Percentiles rank a stretch among this genome's conserved stretches.
Evolutionary conservation across 2,329 filamentous ascomycete genomes (phyloP).

Genomic region (Venturia pyrina): DNA sequence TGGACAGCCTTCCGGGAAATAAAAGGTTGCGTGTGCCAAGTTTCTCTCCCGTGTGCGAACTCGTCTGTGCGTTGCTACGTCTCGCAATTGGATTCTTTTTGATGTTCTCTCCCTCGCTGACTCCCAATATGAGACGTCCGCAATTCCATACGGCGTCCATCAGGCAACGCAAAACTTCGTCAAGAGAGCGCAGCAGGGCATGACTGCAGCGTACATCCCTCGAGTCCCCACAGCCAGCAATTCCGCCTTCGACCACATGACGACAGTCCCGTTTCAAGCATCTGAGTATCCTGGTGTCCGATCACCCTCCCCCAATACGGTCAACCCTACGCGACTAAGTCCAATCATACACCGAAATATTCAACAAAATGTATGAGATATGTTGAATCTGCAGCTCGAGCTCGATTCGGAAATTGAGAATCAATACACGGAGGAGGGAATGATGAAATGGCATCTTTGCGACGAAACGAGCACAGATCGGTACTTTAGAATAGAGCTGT

Average conservation of each 20-base stretch:
- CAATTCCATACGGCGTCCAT: background rate
- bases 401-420: background rate
- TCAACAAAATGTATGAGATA: background rate
- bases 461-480: background rate
- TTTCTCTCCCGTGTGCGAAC: background rate
- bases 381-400: background rate
- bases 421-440: background rate
- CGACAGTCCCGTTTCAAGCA: constrained; percentile 1
- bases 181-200: background rate
- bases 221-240: background rate
- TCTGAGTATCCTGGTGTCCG: background rate
- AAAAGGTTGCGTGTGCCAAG: background rate
- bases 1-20: background rate
- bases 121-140: background rate
- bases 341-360: background rate
- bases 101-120: background rate
- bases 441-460: too few species aligned
- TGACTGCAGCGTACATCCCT: background rate
- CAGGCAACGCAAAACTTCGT: background rate
- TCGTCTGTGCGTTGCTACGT: background rate
- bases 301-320: background rate
- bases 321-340: background rate
- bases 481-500: background rate
- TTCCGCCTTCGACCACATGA: background rate
- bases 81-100: background rate